A percentile compares a stretch with the other conserved stretches of the same genome.
phyloP scores from a whole-genome alignment of 352 stramenopile genomes.

The Peronospora belbahrii region DNA sequence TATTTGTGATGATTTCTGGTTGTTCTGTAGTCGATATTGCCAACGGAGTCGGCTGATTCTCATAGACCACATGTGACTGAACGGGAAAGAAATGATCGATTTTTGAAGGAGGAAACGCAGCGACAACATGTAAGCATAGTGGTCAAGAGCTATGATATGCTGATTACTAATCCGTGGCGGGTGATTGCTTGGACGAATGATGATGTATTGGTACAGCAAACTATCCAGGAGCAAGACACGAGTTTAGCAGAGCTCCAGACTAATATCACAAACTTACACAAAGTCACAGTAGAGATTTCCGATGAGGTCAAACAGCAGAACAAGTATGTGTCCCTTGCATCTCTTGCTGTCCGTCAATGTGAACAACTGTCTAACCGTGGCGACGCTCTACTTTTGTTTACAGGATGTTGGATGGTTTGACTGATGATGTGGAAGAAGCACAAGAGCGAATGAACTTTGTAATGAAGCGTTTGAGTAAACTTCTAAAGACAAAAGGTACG shows the following conservation, averaged over 20 bases:
- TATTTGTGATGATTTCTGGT: neutral
- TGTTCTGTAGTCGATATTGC: conserved; percentile 35
- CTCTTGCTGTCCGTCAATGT: neutral
- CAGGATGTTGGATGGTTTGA: conserved; percentile 74
- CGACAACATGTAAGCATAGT: conserved; percentile 34
- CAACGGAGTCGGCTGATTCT: conserved; percentile 18
- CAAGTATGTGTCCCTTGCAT: conserved; percentile 33
- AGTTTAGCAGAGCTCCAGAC: conserved; percentile 47
- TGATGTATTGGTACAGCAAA: conserved; percentile 29
- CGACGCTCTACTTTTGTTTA: neutral
- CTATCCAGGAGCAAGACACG: conserved; percentile 62
- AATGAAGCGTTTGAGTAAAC: conserved; percentile 63
- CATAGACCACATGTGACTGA: conserved; percentile 5
- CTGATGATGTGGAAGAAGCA: conserved; percentile 60
- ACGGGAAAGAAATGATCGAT: conserved; percentile 42
- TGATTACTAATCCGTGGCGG: neutral
- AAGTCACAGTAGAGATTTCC: conserved; percentile 68
- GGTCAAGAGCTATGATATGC: neutral
- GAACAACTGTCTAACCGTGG: neutral
- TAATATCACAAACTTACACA: conserved; percentile 47
- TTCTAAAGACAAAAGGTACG: conserved; percentile 78
- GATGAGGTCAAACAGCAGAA: conserved; percentile 68
- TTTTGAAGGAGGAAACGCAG: conserved; percentile 48
- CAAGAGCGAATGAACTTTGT: conserved; percentile 82
- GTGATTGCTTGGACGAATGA: neutral